Percentiles rank a stretch among this genome's conserved stretches.
phyloP scores from a whole-genome alignment of 345 rosid genomes.

The Zanthoxylum bungeanum region DNA sequence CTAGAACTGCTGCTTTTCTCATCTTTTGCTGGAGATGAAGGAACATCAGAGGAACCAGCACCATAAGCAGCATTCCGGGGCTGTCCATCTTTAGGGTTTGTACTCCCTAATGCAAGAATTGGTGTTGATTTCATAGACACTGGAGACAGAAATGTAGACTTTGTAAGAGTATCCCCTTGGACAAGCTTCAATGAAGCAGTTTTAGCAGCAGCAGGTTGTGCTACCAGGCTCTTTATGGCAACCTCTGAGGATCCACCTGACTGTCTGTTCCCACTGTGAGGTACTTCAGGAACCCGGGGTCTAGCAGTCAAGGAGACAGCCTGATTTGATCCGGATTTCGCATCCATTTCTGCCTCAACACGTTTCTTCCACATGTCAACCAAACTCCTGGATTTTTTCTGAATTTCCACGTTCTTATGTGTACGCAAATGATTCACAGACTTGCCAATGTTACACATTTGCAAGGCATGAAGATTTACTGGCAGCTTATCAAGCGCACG shows the following conservation, averaged over 20 bases:
- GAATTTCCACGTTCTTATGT: conserved; percentile 77
- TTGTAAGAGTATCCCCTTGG: conserved; percentile 49
- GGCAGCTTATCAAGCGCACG: conserved; percentile 93
- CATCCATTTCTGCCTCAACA: conserved; percentile 96
- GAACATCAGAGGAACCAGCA: conserved; percentile 38
- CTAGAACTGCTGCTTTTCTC: conserved; percentile 85
- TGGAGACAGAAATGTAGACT: conserved; percentile 53
- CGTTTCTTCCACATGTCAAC: conserved; percentile 98
- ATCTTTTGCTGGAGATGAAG: conserved; percentile 43
- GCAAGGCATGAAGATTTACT: conserved; percentile 84
- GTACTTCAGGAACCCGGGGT: conserved; percentile 53
- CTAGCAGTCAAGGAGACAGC: conserved; percentile 67
- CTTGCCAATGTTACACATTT: conserved; percentile 84
- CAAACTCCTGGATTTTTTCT: conserved; percentile 82
- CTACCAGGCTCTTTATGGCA: conserved; percentile 51
- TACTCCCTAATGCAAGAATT: conserved; percentile 38
- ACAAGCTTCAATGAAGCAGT: conserved; percentile 46
- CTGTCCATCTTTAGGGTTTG: conserved; percentile 53
- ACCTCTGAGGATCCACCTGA: conserved; percentile 56
- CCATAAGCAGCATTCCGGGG: conserved; percentile 31
- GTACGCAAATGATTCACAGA: conserved; percentile 84
- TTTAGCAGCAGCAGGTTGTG: conserved; percentile 61
- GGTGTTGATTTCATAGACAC: conserved; percentile 51
- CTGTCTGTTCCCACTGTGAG: conserved; percentile 54
- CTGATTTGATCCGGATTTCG: conserved; percentile 62